Conservation (phyloP, 2,329 filamentous ascomycete species). For the Fusarium sp. region DNA sequence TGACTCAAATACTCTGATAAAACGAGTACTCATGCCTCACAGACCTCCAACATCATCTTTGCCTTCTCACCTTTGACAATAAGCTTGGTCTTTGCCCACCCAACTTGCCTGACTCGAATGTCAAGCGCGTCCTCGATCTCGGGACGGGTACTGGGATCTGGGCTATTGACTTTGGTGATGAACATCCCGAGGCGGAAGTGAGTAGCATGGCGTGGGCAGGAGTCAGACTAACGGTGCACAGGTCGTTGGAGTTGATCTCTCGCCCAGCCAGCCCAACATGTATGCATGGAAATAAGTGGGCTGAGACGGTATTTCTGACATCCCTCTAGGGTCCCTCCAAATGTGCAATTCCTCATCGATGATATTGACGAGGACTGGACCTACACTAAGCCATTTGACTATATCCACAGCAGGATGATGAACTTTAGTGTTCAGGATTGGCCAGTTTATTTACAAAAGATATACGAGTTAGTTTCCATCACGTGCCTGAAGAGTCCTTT, state of each 20-base stretch:
- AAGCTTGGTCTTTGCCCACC: slow-evolving; percentile 33
- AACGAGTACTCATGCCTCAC: too few species aligned
- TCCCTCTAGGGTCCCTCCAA: slow-evolving; percentile 29
- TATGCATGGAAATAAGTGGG: background rate
- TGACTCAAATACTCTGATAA: too few species aligned
- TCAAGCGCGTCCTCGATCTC: slow-evolving; percentile 37
- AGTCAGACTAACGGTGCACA: background rate
- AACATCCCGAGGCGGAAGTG: slow-evolving; percentile 25
- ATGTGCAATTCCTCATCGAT: slow-evolving; percentile 40
- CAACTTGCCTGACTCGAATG: background rate
- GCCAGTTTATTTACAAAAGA: background rate
- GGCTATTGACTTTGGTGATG: slow-evolving; percentile 40
- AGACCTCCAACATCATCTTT: slow-evolving; percentile 39
- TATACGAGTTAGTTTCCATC: background rate
- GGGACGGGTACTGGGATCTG: slow-evolving; percentile 26
- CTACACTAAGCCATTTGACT: slow-evolving; percentile 37
- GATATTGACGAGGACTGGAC: slow-evolving; percentile 43
- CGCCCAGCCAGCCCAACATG: slow-evolving; percentile 31
- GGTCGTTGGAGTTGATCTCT: slow-evolving; percentile 31
- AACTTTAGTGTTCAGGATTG: slow-evolving; percentile 31
- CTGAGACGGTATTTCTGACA: background rate
- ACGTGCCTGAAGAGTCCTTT: background rate
- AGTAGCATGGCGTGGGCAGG: background rate
- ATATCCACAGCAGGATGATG: slow-evolving; percentile 40
- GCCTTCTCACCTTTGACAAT: slow-evolving; percentile 41